Evolutionary conservation across 495 filamentous ascomycete species (phyloP).

Genomic region (Astrocystis sublimbata): DNA sequence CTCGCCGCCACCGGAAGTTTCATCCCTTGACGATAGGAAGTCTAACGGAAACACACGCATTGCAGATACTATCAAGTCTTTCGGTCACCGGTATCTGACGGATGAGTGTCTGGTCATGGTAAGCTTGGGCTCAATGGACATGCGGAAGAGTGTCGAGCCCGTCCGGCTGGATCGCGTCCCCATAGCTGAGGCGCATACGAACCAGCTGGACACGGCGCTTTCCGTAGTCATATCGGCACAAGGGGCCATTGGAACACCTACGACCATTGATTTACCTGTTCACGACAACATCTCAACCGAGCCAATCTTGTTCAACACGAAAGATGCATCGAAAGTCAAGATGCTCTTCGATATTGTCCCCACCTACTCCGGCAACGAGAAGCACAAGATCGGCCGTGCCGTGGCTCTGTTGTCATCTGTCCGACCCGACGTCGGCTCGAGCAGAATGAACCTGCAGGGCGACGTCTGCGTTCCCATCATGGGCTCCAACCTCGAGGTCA

Average conservation of each 20-base stretch:
- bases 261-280: slow-evolving; percentile 87
- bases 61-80: slow-evolving; percentile 83
- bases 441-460: slow-evolving; percentile 84
- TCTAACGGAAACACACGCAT: slow-evolving; percentile 46
- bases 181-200: slow-evolving; percentile 81
- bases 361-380: slow-evolving; percentile 90
- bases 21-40: slow-evolving; percentile 51
- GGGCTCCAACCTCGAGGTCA: slow-evolving; percentile 78
- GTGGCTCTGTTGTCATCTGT: slow-evolving; percentile 87
- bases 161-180: slow-evolving; percentile 91
- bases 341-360: slow-evolving; percentile 93
- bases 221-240: slow-evolving; percentile 90
- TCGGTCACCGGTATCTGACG: slow-evolving; percentile 92
- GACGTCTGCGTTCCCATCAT: slow-evolving; percentile 91
- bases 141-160: slow-evolving; percentile 73
- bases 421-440: slow-evolving; percentile 73
- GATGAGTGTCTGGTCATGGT: slow-evolving; percentile 87
- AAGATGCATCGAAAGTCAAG: slow-evolving; percentile 77
- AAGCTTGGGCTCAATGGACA: slow-evolving; percentile 92
- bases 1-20: slow-evolving; percentile 50
- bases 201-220: slow-evolving; percentile 89
- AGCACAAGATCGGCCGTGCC: slow-evolving; percentile 85
- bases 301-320: slow-evolving; percentile 82
- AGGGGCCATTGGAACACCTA: slow-evolving; percentile 81
- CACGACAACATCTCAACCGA: slow-evolving; percentile 93